Evolutionary conservation across 2,329 filamentous ascomycete species (phyloP).

Genomic region (Lachnellula cervina): DNA sequence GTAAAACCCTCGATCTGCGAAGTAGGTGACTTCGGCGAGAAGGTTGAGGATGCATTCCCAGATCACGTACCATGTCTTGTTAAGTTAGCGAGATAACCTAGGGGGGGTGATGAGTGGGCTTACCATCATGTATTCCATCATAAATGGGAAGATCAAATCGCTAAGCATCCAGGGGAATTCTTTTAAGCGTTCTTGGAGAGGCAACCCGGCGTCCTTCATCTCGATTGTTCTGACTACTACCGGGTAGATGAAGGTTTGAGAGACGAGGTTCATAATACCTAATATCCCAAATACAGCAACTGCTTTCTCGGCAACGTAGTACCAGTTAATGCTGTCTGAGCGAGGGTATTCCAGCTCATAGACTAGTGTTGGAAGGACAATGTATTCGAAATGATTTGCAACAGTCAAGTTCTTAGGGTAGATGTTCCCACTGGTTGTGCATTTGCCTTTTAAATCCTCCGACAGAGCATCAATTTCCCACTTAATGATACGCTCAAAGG

Average conservation of each 20-base stretch:
- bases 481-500: conserved; percentile 61
- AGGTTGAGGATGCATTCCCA: conserved; percentile 74
- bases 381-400: conserved; percentile 65
- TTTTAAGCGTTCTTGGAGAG: conserved; percentile 54
- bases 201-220: conserved; percentile 62
- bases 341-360: conserved; percentile 77
- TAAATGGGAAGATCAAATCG: conserved; percentile 72
- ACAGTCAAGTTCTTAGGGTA: conserved; percentile 69
- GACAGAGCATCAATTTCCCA: conserved; percentile 59
- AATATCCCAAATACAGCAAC: conserved; percentile 67
- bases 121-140: conserved; percentile 64
- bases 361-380: conserved; percentile 68
- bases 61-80: conserved; percentile 70
- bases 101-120: background rate
- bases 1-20: conserved; percentile 72
- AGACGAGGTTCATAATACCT: conserved; percentile 74
- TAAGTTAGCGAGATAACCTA: conserved; percentile 3
- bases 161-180: conserved; percentile 71
- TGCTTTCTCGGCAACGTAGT: conserved; percentile 68
- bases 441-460: conserved; percentile 53
- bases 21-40: conserved; percentile 69
- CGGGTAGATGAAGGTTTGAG: conserved; percentile 72
- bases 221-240: conserved; percentile 62
- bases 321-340: conserved; percentile 65
- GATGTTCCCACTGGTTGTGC: conserved; percentile 41